These are phyloP conservation scores for Chytriomyces confervae DNA, from an alignment of 192 early-diverging fungal genomes.

Conservation along the genomic window DNA sequence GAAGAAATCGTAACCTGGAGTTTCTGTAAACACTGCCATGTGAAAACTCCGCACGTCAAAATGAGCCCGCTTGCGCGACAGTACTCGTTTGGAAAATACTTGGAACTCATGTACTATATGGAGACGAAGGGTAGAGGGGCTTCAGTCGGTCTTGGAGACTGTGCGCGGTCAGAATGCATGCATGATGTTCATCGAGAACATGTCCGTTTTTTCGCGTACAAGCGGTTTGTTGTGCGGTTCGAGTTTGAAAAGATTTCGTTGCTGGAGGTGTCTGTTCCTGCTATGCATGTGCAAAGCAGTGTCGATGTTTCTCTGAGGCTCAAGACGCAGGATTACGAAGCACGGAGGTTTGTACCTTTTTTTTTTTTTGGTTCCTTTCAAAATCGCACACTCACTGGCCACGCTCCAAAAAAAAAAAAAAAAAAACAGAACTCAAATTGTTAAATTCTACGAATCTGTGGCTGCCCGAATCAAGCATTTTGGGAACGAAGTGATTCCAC, in stretches of 20 bases:
- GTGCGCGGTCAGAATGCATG: neutral
- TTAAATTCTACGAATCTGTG: conserved; percentile 86
- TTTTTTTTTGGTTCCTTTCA: neutral
- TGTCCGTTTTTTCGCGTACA: conserved; percentile 82
- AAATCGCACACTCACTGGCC: neutral
- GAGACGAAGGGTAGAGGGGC: conserved; percentile 58
- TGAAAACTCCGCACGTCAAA: conserved; percentile 70
- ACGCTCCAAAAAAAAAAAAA: neutral
- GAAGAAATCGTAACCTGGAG: conserved; percentile 84
- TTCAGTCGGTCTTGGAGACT: conserved; percentile 43
- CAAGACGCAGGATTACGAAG: conserved; percentile 77
- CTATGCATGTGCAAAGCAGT: conserved; percentile 67
- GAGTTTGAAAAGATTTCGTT: conserved; percentile 75
- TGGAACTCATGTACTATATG: conserved; percentile 91
- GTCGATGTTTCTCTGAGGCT: conserved; percentile 58
- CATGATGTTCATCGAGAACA: conserved; percentile 86
- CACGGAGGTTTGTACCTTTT: conserved; percentile 42
- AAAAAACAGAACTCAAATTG: conserved; percentile 62
- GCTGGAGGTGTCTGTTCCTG: conserved; percentile 74
- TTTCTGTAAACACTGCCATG: conserved; percentile 75
- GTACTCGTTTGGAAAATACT: conserved; percentile 97
- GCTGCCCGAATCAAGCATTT: conserved; percentile 79
- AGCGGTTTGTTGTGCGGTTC: conserved; percentile 79
- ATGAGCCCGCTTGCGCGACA: conserved; percentile 90
- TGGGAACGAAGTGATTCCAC: conserved; percentile 77